Evolutionary conservation across 139 green algal species (phyloP), one percentile per base, ranked within the genome.

Genomic region (Pseudopediastrum boryanum): DNA sequence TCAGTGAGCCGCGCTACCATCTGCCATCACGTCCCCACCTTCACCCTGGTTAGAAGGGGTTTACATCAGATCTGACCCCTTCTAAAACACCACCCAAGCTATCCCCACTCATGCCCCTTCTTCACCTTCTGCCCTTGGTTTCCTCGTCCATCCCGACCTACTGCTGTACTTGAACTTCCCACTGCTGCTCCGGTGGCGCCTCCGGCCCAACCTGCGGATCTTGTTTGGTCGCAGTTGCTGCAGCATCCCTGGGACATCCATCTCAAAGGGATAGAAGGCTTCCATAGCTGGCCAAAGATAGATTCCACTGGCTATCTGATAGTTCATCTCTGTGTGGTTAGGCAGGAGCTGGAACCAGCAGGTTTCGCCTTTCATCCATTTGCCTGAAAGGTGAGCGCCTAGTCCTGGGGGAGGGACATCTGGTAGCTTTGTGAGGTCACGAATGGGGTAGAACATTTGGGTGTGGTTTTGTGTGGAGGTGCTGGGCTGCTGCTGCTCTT

Each of bases 311-410:
- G 48, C 46, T 5, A 38, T 52, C 43, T 66, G 46, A 50, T 81
- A 81, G 63, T 31, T 72, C n/a, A 81, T 64, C 41, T 81, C 75
- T 38, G 75, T 27, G 48, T 81, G 75, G 75, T 81, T 81, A 50
- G 75, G 63, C 44, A 81, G 75, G 13, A 81, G 63, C 63, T 81
- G 75, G n/a, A n/a, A n/a, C n/a, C n/a, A n/a, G n/a, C n/a, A n/a
- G n/a, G n/a, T n/a, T n/a, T n/a, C n/a, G n/a, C n/a, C n/a, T n/a
- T n/a, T n/a, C n/a, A n/a, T n/a, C n/a, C n/a, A n/a, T n/a, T n/a
- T n/a, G n/a, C n/a, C n/a, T n/a, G n/a, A n/a, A n/a, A n/a, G n/a
- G n/a, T n/a, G n/a, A n/a, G n/a, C n/a, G n/a, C n/a, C n/a, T n/a
- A n/a, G n/a, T n/a, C n/a, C n/a, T 27, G 75, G 75, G 2, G 33